These are phyloP conservation scores for Auricularia auricula-judae DNA, from an alignment of 768 basidiomycete genomes.

Conservation along the genomic window DNA sequence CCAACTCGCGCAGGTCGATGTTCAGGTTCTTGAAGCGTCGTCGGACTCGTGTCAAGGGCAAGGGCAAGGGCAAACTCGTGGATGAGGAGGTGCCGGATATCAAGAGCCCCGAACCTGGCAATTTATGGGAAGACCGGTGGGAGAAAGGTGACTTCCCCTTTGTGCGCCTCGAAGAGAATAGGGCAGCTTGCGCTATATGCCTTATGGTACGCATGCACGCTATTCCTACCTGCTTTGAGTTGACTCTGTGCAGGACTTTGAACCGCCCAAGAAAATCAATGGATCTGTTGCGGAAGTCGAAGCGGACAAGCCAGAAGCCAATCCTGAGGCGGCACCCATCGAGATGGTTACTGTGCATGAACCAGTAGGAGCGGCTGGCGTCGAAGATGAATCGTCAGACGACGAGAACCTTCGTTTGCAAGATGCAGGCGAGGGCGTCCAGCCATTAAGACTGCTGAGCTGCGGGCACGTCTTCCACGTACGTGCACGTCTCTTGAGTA, in stretches of 20 bases:
- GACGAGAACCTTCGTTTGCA: slow-evolving; percentile 39
- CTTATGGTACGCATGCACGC: slow-evolving; percentile 34
- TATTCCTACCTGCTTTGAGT: background rate
- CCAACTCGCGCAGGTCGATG: background rate
- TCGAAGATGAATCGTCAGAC: slow-evolving; percentile 3
- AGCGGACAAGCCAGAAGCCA: background rate
- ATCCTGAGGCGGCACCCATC: background rate
- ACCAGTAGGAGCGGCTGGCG: background rate
- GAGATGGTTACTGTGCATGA: background rate
- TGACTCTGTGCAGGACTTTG: slow-evolving; percentile 13
- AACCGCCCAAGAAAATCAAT: slow-evolving; percentile 29
- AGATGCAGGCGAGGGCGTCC: slow-evolving; percentile 66
- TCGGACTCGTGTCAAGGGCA: background rate
- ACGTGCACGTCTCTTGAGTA: slow-evolving; percentile 19
- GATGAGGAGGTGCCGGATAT: slow-evolving; percentile 24
- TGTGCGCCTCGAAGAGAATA: slow-evolving; percentile 69
- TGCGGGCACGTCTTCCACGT: slow-evolving; percentile 92
- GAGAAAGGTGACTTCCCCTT: slow-evolving; percentile 70
- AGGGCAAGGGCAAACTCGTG: slow-evolving; percentile 8
- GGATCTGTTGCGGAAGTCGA: background rate
- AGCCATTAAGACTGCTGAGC: slow-evolving; percentile 60
- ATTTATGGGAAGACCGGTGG: slow-evolving; percentile 67
- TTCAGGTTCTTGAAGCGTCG: slow-evolving; percentile 25
- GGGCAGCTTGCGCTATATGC: slow-evolving; percentile 78
- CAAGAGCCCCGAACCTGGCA: background rate